Conservation (phyloP, 345 rosid genomes). For the Sonneratia caseolaris region DNA sequence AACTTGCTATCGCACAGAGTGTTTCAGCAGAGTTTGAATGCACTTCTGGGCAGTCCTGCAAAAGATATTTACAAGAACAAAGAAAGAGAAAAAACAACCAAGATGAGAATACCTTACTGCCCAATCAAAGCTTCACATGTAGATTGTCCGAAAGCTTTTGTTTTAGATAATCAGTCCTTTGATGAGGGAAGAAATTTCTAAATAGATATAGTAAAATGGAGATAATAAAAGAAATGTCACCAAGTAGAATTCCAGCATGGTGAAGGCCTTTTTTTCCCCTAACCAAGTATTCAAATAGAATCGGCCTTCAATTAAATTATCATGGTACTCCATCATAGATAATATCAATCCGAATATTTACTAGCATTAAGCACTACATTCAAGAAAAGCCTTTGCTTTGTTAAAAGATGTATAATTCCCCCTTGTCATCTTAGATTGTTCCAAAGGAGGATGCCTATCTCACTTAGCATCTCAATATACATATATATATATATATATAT, state of each 20-base stretch:
- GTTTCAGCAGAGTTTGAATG: slow-evolving; percentile 94
- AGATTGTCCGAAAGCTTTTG: not conserved
- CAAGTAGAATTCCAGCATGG: not conserved
- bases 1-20: slow-evolving; percentile 72
- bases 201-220: not conserved
- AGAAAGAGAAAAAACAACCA: not conserved
- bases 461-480: not conserved
- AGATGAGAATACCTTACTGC: not conserved
- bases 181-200: not conserved
- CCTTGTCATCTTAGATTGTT: not conserved
- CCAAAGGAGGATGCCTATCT: not conserved
- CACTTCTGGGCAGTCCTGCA: slow-evolving; percentile 82
- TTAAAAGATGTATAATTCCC: not conserved
- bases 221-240: not conserved
- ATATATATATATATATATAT: too few species aligned
- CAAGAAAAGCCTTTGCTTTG: not conserved
- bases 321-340: not conserved
- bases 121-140: too few species aligned
- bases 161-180: not conserved
- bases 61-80: slow-evolving; percentile 2
- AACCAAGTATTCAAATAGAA: not conserved
- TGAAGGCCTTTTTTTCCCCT: not conserved
- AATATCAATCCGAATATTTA: not conserved
- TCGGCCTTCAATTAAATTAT: not conserved
- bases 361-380: not conserved